Evolutionary conservation across 1,284 basidiomycete species (phyloP).

Genomic region (Thelephora terrestris): DNA sequence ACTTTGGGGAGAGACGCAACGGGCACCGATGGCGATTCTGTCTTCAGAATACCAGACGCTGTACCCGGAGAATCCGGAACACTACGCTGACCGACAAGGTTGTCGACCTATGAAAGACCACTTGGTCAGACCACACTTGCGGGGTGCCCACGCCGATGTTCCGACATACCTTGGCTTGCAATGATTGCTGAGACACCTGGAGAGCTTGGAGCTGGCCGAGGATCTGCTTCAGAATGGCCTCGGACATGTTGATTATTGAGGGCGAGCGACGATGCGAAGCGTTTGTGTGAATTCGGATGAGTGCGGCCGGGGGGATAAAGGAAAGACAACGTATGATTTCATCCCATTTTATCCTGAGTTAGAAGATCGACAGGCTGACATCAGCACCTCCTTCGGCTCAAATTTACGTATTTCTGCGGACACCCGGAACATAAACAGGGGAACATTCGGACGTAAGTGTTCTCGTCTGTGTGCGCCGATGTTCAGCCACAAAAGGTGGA

Average conservation of each 20-base stretch:
- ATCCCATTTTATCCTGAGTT: background rate
- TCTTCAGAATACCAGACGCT: background rate
- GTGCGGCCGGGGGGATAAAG: too few species aligned
- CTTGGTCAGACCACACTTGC: background rate
- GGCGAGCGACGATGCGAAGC: too few species aligned
- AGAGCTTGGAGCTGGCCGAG: constrained; percentile 57
- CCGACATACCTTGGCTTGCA: constrained; percentile 58
- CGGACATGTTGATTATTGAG: constrained; percentile 31
- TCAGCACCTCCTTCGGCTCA: background rate
- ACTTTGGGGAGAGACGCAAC: constrained; percentile 13
- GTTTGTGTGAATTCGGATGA: too few species aligned
- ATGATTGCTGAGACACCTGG: constrained; percentile 60
- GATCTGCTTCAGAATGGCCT: constrained; percentile 63
- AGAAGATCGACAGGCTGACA: background rate
- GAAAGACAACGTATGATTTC: too few species aligned
- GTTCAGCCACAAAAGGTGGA: too few species aligned
- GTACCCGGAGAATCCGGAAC: background rate
- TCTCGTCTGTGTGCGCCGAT: too few species aligned
- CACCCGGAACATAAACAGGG: too few species aligned
- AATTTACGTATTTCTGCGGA: too few species aligned
- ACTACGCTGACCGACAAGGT: background rate
- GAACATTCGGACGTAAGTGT: too few species aligned
- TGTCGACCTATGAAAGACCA: background rate
- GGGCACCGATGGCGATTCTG: background rate
- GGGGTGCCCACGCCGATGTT: background rate